phyloP scores from a whole-genome alignment of 164 flowering plant species.

The Aristolochia fimbriata region DNA sequence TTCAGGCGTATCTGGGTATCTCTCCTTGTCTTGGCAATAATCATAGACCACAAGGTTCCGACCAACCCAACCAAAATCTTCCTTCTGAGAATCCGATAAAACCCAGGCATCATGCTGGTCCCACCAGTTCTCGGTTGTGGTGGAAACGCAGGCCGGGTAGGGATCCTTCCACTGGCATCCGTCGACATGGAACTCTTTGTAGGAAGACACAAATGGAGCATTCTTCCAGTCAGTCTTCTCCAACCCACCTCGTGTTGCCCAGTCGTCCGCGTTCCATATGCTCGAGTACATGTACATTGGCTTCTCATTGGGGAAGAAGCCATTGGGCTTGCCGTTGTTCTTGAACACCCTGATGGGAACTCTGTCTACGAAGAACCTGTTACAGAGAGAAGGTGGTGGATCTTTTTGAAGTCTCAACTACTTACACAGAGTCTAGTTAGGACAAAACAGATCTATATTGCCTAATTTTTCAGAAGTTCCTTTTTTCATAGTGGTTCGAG shows the following conservation, averaged over 20 bases:
- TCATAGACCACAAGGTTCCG: constrained; percentile 82
- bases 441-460: too few relatives aligned
- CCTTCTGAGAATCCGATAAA: constrained; percentile 46
- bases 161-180: constrained; percentile 91
- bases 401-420: too few relatives aligned
- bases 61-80: constrained; percentile 77
- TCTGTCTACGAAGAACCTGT: constrained; percentile 76
- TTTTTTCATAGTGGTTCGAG: too few relatives aligned
- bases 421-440: too few relatives aligned
- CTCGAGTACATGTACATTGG: constrained; percentile 94
- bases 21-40: constrained; percentile 61
- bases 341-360: constrained; percentile 74
- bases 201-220: constrained; percentile 91
- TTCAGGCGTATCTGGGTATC: constrained; percentile 46
- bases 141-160: constrained; percentile 71
- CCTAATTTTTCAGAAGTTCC: too few relatives aligned
- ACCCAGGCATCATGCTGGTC: constrained; percentile 81
- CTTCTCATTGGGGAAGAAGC: constrained; percentile 85
- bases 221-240: constrained; percentile 91
- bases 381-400: too few relatives aligned
- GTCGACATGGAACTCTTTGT: constrained; percentile 71
- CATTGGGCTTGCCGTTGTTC: constrained; percentile 53
- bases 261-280: constrained; percentile 95
- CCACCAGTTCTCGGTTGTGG: constrained; percentile 86
- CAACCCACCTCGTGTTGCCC: constrained; percentile 97